Evolutionary conservation across 164 flowering plant genomes (phyloP), one percentile per base, ranked within the genome.

Genomic region (Saururus chinensis): DNA sequence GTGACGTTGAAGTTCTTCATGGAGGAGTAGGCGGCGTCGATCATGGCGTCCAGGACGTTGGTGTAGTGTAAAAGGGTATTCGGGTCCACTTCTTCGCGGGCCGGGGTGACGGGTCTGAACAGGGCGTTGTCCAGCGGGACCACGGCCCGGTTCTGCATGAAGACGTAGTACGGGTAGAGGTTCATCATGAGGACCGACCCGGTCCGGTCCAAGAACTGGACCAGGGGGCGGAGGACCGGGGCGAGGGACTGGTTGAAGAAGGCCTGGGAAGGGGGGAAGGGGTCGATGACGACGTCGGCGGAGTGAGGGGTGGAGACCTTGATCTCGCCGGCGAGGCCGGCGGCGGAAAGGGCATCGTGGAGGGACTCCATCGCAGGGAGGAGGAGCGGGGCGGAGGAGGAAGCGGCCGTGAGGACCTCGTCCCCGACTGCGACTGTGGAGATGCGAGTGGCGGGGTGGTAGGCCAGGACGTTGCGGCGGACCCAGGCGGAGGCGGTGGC

Each of bases 231-330:
- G 52, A 93, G 60, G 40, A 80, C 60, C 9, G 80, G 74, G 23
- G 70, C 63, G 40, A 83, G 71, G 68, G 86, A 76, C 55, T 86
- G 86, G 52, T 93, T 93, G 66, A 93, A 93, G 66, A 82, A 93
- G 19, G 99, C 89, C 60, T 93, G 99, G 7, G 97, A 90, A 22
- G 99, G 99, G 19, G 99, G 99, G 45, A 90, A 93, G 1, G 99
- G 80, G 72, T 90, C 96, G 20, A 90, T 80, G 55, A 93, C 66
- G 7, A 90, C 68, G 1, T 96, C 83, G 12, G 93, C 89, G 0
- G 99, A 72, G 68, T 82, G 87, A 12, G 99, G 99, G 17, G 97
- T 88, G 19, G 99, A 93, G 65, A 93, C 66, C 68, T 78, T 87
- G 76, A 93, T 77, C 60, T 71, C 73, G 60, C 67, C 62, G 59